Conservation (phyloP, 257 asterid species). For the Jasminum sambac region DNA sequence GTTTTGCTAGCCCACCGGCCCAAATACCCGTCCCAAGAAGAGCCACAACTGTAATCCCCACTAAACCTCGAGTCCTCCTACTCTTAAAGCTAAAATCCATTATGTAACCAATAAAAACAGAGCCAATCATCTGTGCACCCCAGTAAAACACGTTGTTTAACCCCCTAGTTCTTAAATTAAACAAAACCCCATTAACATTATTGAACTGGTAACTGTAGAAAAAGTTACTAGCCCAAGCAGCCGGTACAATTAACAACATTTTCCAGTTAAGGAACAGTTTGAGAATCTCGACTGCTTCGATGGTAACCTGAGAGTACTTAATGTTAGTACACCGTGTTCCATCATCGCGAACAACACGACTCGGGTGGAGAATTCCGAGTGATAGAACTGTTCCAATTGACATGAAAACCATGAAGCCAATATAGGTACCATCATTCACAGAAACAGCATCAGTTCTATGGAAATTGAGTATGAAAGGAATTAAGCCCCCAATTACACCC, state of each 20-base stretch:
- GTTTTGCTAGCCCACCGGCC: slow-evolving; percentile 73
- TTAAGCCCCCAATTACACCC: slow-evolving; percentile 86
- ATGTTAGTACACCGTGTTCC: slow-evolving; percentile 77
- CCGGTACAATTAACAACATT: slow-evolving; percentile 84
- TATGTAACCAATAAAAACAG: slow-evolving; percentile 57
- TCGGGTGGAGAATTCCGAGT: slow-evolving; percentile 69
- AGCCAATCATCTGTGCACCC: slow-evolving; percentile 92
- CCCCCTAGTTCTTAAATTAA: slow-evolving; percentile 80
- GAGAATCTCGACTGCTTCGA: slow-evolving; percentile 55
- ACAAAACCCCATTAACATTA: slow-evolving; percentile 74
- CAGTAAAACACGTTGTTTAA: slow-evolving; percentile 56
- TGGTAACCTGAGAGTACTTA: slow-evolving; percentile 61
- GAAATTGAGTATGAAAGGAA: slow-evolving; percentile 66
- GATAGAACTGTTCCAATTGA: slow-evolving; percentile 59
- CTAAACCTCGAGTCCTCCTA: slow-evolving; percentile 58
- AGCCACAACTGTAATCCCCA: slow-evolving; percentile 56
- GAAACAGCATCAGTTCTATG: slow-evolving; percentile 54
- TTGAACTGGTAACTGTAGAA: slow-evolving; percentile 89
- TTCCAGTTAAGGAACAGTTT: slow-evolving; percentile 75
- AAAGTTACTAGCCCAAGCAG: slow-evolving; percentile 90
- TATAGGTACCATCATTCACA: slow-evolving; percentile 89
- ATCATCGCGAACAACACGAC: slow-evolving; percentile 67
- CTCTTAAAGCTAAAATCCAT: slow-evolving; percentile 74
- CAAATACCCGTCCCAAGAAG: slow-evolving; percentile 63
- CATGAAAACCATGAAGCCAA: slow-evolving; percentile 93